phyloP scores from a whole-genome alignment of 768 basidiomycete genomes.

The Russula sp. region DNA sequence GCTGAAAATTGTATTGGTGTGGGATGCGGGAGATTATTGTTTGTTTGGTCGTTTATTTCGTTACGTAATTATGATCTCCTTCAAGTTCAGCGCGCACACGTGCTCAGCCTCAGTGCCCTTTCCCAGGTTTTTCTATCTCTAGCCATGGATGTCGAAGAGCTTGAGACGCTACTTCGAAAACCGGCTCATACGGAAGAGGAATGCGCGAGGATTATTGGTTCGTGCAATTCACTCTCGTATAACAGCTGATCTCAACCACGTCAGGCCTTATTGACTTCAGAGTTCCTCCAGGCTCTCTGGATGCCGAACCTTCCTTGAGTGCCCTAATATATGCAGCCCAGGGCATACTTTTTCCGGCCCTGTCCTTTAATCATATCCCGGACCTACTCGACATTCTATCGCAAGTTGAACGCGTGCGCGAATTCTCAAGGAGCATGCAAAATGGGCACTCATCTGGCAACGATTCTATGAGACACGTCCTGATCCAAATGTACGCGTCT shows the following conservation, averaged over 20 bases:
- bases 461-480: conserved; percentile 23
- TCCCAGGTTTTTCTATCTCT: background rate
- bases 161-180: conserved; percentile 19
- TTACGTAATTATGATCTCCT: no score
- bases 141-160: conserved; percentile 17
- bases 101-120: background rate
- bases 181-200: conserved; percentile 18
- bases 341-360: conserved; percentile 19
- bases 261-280: conserved; percentile 21
- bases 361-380: conserved; percentile 22
- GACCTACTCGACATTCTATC: conserved; percentile 26
- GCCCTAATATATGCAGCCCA: conserved; percentile 17
- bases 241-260: conserved; percentile 3
- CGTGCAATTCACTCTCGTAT: conserved; percentile 3
- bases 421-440: conserved; percentile 23
- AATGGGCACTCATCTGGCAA: conserved; percentile 25
- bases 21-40: no score
- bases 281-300: conserved; percentile 1
- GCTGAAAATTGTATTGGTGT: no score
- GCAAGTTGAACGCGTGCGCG: conserved; percentile 26
- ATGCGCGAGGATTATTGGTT: conserved; percentile 14
- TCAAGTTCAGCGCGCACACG: no score
- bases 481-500: conserved; percentile 20
- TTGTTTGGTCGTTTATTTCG: no score
- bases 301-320: conserved; percentile 6